Conservation (phyloP, 129 eudicot genomes). For the Tagetes patula region DNA sequence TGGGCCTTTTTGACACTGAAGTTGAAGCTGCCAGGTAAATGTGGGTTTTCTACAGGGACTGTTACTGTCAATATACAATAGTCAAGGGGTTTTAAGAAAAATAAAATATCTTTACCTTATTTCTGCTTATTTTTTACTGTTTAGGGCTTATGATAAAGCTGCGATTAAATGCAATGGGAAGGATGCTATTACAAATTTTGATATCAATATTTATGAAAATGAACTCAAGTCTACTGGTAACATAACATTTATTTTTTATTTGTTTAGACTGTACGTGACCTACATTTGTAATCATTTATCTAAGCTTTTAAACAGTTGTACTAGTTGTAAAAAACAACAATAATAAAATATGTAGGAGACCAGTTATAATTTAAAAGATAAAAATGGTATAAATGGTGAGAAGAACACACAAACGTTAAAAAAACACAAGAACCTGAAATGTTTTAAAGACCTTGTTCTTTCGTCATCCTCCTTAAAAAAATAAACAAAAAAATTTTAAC, state of each 20-base stretch:
- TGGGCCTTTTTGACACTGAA: constrained; percentile 97
- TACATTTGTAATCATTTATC: not conserved
- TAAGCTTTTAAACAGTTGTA: not conserved
- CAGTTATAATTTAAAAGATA: too few relatives aligned
- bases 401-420: too few relatives aligned
- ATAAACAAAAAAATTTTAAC: too few relatives aligned
- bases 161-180: constrained; percentile 77
- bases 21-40: constrained; percentile 91
- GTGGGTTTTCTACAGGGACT: constrained; percentile 27
- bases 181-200: constrained; percentile 75
- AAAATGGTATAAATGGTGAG: too few relatives aligned
- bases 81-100: constrained; percentile 3
- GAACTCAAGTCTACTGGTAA: constrained; percentile 58
- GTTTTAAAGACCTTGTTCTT: too few relatives aligned
- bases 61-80: constrained; percentile 3
- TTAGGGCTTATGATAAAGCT: constrained; percentile 78
- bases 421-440: too few relatives aligned
- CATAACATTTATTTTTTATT: not conserved
- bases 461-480: too few relatives aligned
- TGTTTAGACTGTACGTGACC: not conserved
- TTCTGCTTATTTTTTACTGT: not conserved
- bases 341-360: not conserved
- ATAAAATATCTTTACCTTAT: not conserved
- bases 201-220: constrained; percentile 57
- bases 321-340: not conserved